Evolutionary conservation across 169 alveolate species (phyloP).

Genomic region (Eimeria mitis): DNA sequence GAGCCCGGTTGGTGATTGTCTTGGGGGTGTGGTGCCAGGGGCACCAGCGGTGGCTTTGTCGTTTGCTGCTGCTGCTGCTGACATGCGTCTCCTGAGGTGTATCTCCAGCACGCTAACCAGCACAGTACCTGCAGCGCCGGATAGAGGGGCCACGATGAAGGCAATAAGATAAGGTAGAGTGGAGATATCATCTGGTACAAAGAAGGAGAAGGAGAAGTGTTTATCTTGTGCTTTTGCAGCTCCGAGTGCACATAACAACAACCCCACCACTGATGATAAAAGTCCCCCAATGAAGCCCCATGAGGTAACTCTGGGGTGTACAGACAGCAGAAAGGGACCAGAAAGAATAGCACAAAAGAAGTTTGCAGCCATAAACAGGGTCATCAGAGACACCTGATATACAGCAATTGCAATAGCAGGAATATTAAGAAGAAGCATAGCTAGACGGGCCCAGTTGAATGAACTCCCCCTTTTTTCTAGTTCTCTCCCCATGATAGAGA

Average conservation of each 20-base stretch:
- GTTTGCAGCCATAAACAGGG: slow-evolving; percentile 55
- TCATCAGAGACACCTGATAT: slow-evolving; percentile 19
- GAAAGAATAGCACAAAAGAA: slow-evolving; percentile 59
- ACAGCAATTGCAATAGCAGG: slow-evolving; percentile 77
- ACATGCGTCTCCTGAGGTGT: not conserved
- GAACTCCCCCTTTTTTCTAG: not conserved
- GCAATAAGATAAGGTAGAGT: slow-evolving; percentile 49
- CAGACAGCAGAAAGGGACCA: slow-evolving; percentile 68
- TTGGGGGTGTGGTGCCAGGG: not conserved
- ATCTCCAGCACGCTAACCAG: not conserved
- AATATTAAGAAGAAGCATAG: slow-evolving; percentile 44
- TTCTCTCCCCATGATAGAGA: slow-evolving; percentile 62
- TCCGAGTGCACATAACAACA: slow-evolving; percentile 15
- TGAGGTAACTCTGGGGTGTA: not conserved
- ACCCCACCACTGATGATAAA: not conserved
- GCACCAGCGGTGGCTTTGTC: not conserved
- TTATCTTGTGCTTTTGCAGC: not conserved
- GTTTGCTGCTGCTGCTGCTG: slow-evolving; percentile 2
- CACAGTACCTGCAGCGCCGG: slow-evolving; percentile 57
- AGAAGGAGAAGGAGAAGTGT: slow-evolving; percentile 45
- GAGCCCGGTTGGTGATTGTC: not conserved
- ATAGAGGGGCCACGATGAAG: slow-evolving; percentile 25
- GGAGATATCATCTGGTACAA: slow-evolving; percentile 65
- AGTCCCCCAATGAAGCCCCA: slow-evolving; percentile 62
- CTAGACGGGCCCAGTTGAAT: slow-evolving; percentile 80